Base-by-base conservation (phyloP, 2,329 filamentous ascomycete species). In the Cryoendolithus antarcticus region DNA sequence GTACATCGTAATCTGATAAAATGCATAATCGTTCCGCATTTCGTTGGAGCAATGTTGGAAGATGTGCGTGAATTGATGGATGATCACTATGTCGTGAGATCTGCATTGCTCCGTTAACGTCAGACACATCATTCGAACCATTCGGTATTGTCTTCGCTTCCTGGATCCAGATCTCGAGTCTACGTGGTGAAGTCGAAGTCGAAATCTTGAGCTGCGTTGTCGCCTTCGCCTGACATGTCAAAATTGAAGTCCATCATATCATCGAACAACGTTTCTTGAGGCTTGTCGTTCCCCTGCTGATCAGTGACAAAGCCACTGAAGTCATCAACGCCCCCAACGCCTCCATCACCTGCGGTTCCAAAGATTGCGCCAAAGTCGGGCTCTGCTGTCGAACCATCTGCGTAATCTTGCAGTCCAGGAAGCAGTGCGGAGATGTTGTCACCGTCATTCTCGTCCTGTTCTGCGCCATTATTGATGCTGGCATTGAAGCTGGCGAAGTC, bases 401-500 rank as follows among this genome's bases (percentile, higher is more conserved):
- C 58, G 47, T 61, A 64, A 48, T 61, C 55, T 43, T 66, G 55
- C 38, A 67, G 48, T 40, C 65, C 57, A 30, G 65, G 54, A 5
- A 62, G 49, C 6, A 66, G 52, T 2, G 61, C 56, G 7, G 53
- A 54, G 21, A 64, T 55, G 43, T 50, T 49, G 43, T 53, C 46
- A 36, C 55, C 52, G 33, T 55, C 48, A 31, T 47, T 50, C 19
- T 48, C 50, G 19, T 41, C 45, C 13, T 43, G 43, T 31, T 48
- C 48, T 34, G 46, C 47, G 32, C 32, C 38, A 32, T 40, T 42
- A 32, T 36, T 47, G 39, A 55, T 55, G 15, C 55, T 50, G 31
- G 40, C 43, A 33, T 36, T 47, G 39, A 55, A 56, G 15, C 55
- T 50, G 36, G 49, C 48, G 40, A 62, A 61, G 49, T 60, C 58